These are phyloP conservation scores for Dendrothele bispora DNA, from an alignment of 768 basidiomycete genomes.

Conservation along the genomic window DNA sequence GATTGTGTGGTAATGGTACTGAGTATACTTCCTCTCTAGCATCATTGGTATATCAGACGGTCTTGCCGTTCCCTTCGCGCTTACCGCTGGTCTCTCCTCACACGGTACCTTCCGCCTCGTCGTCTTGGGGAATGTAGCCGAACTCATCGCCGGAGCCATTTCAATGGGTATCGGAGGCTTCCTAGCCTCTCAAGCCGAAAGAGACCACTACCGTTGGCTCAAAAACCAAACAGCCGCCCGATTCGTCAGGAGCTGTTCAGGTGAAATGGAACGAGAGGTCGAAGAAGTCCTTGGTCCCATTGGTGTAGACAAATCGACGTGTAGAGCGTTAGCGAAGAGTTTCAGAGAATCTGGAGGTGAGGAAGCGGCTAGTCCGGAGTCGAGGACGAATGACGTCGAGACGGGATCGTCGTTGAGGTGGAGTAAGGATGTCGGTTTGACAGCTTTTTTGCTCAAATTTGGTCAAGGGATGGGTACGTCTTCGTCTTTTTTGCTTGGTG, in stretches of 20 bases:
- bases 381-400: constrained; percentile 47
- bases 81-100: constrained; percentile 86
- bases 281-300: constrained; percentile 82
- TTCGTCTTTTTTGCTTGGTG: neutral
- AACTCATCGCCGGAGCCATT: constrained; percentile 93
- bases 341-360: constrained; percentile 67
- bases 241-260: constrained; percentile 85
- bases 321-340: constrained; percentile 72
- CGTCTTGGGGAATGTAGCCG: constrained; percentile 90
- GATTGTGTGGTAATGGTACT: no score
- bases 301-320: constrained; percentile 83
- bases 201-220: constrained; percentile 89
- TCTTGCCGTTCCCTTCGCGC: constrained; percentile 87
- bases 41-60: constrained; percentile 89
- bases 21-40: constrained; percentile 36
- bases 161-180: constrained; percentile 99
- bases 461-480: constrained; percentile 82
- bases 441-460: constrained; percentile 92
- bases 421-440: constrained; percentile 81
- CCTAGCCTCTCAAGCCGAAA: constrained; percentile 94
- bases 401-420: constrained; percentile 55
- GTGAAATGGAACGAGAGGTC: constrained; percentile 96
- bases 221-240: constrained; percentile 72
- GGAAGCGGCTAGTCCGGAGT: neutral
- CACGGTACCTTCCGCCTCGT: constrained; percentile 88